phyloP scores from a whole-genome alignment of 805 yeast species.

The Nadsonia fulvescens region DNA sequence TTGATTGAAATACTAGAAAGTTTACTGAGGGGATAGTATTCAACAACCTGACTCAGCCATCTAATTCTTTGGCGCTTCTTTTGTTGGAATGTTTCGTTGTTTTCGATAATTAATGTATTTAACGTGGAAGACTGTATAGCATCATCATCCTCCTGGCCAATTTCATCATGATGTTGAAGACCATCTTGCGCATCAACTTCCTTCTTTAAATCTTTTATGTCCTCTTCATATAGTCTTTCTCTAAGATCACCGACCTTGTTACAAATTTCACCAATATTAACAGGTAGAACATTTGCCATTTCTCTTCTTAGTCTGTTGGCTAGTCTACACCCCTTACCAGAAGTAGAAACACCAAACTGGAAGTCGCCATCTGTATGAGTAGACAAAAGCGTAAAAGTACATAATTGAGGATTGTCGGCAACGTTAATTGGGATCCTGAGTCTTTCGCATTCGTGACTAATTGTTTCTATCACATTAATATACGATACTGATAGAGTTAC shows the following conservation, averaged over 20 bases:
- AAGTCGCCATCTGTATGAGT: constrained; percentile 53
- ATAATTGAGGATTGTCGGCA: constrained; percentile 49
- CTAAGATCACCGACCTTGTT: constrained; percentile 52
- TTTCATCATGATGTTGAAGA: constrained; percentile 11
- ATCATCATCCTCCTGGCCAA: constrained; percentile 53
- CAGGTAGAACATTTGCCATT: constrained; percentile 41
- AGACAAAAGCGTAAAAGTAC: constrained; percentile 63
- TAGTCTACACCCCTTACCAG: constrained; percentile 77
- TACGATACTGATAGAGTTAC: constrained; percentile 28
- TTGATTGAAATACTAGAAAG: constrained; percentile 42
- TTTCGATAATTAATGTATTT: constrained; percentile 45
- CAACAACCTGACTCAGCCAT: constrained; percentile 82
- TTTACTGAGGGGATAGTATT: constrained; percentile 62
- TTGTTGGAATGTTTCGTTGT: constrained; percentile 22
- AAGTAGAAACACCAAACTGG: constrained; percentile 69
- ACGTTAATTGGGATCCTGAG: constrained; percentile 72
- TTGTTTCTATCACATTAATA: constrained; percentile 18
- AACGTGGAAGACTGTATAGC: constrained; percentile 39
- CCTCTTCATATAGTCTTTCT: constrained; percentile 33
- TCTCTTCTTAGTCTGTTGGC: constrained; percentile 71
- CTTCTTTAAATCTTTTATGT: constrained; percentile 16
- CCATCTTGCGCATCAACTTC: constrained; percentile 18
- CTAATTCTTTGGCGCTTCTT: constrained; percentile 45
- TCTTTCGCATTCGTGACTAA: constrained; percentile 34
- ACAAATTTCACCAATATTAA: constrained; percentile 52